Base-by-base conservation (phyloP, 306 rosid genomes). In the Quercus gilva region DNA sequence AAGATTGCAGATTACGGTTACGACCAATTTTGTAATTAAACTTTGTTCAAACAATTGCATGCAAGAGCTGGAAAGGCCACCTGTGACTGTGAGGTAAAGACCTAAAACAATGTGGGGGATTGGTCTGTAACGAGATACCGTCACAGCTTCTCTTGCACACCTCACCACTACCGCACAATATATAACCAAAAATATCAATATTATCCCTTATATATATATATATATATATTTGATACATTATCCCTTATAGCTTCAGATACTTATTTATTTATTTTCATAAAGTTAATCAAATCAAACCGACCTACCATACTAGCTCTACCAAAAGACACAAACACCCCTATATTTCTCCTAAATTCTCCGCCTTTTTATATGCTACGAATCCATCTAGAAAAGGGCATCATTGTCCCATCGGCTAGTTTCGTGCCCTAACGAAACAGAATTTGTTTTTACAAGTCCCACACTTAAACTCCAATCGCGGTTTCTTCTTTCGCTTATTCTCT, bases 361-460 rank as follows among this genome's bases (percentile, higher is more conserved):
- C 12, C 1, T 7, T 19, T 6, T 7, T 2, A 35, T 7, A 3
- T 19, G 10, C 15, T 26, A 1, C 15, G 5, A 31, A 6, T 35
- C 41, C 41, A 35, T 6, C 41, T 1, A 35, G 41, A 35, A 18
- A 33, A 14, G 85, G 89, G 37, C 6, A 74, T 0, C 33, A 18
- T 23, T 3, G 89, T 77, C 87, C 13, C 26, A 13, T 25, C 21
- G 0, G 14, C 0, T 4, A 37, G 65, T 29, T 18, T 17, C 71
- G 20, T 80, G 79, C 58, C 87, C 85, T 86, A 12, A 59, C 33
- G 31, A 59, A 60, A 25, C 9, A 60, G 49, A 29, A 15, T 17
- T 31, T 15, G 13, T 25, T 14, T 56, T 2, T 5, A 11, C 15
- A 1, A 5, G 4, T 14, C 3, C 10, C 37, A 53, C 25, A 3